Evolutionary conservation across 1,284 basidiomycete species (phyloP), one percentile per base, ranked within the genome.

Genomic region (Trametes polyzona): DNA sequence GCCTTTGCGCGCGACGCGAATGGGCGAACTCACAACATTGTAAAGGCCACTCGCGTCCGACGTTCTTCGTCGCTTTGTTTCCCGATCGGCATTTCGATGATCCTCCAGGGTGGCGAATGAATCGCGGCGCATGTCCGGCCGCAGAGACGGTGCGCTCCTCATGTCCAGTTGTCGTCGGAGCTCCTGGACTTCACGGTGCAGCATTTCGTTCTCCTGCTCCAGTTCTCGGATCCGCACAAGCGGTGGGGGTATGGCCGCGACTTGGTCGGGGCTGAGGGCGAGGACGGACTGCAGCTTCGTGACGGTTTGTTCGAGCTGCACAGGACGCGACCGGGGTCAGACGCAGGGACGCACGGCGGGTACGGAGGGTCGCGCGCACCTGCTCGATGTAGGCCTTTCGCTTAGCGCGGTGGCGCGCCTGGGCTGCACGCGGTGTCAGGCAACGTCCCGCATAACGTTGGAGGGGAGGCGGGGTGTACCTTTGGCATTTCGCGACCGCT

Each of bases 381-480:
- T 93, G 88, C 67, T 94, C 92, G 68, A 95, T 92, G 76, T 95
- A 94, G 11, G 92, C 93, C 78, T 95, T 95, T 73, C 93, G 83
- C 75, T 95, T 95, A 70, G 93, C 93, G 55, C 93, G 85, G 78
- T 95, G 93, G 67, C 93, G 80, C 51, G 93, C 92, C 76, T 96
- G 93, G 3, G 93, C 93, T 92, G 21, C 52, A 51, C 50, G 49
- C 2, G 33, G 23, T 7, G 51, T 39, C 12, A 44, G 46, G 54
- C 14, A 41, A 35, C 40, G 33, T 35, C 12, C 9, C 12, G 55
- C 17, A 16, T 11, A 14, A 26, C 14, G 47, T 21, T 35, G 21
- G 40, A n/a, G 14, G 36, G 21, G 11, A 46, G 33, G 21, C 16
- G 17, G 19, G 30, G 54, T 62, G 24, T 51, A 70, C 70, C 70